Conservation (phyloP, 176 grass and related monocot species). For the Microstegium vimineum region DNA sequence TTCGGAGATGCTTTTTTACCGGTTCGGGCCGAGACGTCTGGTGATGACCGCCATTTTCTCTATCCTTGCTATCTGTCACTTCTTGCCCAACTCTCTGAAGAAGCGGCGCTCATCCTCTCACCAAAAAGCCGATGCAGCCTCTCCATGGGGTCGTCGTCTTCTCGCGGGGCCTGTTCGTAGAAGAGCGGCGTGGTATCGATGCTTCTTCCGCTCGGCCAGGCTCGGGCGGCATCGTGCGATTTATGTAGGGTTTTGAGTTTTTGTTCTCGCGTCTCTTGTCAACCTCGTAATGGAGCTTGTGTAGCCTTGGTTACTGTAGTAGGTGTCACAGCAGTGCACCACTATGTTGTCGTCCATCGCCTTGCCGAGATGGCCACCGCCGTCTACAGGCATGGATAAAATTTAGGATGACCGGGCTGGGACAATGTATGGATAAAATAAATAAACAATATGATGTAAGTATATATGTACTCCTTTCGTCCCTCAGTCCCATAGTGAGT, state of each 20-base stretch:
- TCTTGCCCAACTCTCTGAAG: neutral
- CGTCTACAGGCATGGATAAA: too few species aligned
- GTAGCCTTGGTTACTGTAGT: constrained; percentile 4
- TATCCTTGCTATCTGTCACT: neutral
- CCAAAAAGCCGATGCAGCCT: constrained; percentile 12
- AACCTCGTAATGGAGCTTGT: constrained; percentile 30
- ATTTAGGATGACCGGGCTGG: too few species aligned
- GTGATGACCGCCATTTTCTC: neutral
- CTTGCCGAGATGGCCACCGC: constrained; percentile 29
- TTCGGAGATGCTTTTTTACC: neutral
- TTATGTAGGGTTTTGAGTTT: neutral
- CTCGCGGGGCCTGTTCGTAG: neutral
- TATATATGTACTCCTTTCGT: too few species aligned
- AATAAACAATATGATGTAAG: too few species aligned
- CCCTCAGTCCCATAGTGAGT: too few species aligned
- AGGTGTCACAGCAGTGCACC: neutral
- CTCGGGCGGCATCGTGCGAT: neutral
- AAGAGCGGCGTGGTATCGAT: neutral
- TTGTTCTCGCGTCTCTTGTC: neutral
- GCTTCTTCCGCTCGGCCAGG: neutral
- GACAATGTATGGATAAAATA: too few species aligned
- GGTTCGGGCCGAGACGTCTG: neutral
- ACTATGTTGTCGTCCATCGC: constrained; percentile 44
- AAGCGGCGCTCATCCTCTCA: neutral
- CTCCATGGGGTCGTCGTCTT: constrained; percentile 13